Evolutionary conservation across 2,329 filamentous ascomycete genomes (phyloP), one percentile per base, ranked within the genome.

Genomic region (Microcyclosporella mali): DNA sequence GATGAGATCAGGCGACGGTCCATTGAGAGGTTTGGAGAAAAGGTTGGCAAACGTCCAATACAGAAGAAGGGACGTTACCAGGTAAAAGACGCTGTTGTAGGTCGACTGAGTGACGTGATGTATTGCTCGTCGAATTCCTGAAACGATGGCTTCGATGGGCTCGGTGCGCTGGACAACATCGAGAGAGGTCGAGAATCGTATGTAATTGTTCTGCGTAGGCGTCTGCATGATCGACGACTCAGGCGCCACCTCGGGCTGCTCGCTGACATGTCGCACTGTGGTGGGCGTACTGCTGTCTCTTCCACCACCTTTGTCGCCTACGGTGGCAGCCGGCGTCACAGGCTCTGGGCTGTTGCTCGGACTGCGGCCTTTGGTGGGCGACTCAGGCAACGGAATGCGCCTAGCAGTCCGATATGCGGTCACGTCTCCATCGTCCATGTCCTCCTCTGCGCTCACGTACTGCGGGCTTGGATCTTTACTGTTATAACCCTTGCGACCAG

Each of bases 141-240:
- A 74, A 53, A 89, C 73, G 33, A 78, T 75, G 14, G 84, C 76
- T 59, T 94, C 86, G 55, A 95, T 84, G 11, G 86, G 87, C 59
- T 90, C 87, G 35, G 83, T 86, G 43, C 85, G 80, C 60, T 95
- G 88, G 59, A 90, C 85, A 21, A 94, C 85, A 70, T 95, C 88
- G 48, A 88, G 85, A 56, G 85, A 81, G 49, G 94, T 75, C 39
- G 86, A 85, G 66, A 95, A 89, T 52, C 88, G 85, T 57, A 95
- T 86, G 67, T 90, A 65, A 45, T 66, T 66, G 41, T 57, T 60
- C 40, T 61, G 58, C 12, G 58, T 61, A 8, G 56, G 54, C 33
- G 59, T 59, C 25, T 46, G 42, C 32, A 43, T 30, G 6, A 46
- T 41, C 6, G 49, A 48, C 18, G 49, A 49, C 27, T 58, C 53